Base-by-base conservation (phyloP, 257 asterid species). In the Ilex aquifolium region DNA sequence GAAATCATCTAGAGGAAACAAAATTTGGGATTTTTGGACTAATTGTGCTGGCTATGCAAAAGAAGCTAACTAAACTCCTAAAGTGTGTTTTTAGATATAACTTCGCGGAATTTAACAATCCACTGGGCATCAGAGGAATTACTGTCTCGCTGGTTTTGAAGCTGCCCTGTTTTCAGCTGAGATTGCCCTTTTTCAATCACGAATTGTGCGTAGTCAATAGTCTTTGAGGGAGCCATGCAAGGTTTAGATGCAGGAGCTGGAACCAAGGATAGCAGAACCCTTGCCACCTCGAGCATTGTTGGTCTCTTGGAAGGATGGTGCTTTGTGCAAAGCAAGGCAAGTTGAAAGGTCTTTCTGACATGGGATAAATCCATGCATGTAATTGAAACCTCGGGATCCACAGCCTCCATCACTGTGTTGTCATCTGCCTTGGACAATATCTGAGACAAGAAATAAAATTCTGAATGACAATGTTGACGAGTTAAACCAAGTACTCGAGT, bases 281-380 rank as follows among this genome's bases (percentile, higher is more conserved):
- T 75, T 0, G 92, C 76, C 52, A 93, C 95, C 66, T 93, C 95
- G 3, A 87, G 92, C 97, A 93, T 93, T 0, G 96, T 84, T 13
- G 99, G 99, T 55, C 99, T 79, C 76, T 90, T 96, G 0, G 80
- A 77, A 1, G 95, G 95, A 31, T 72, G 72, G 0, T 71, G 79
- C 66, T 79, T 93, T 1, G 99, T 87, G 84, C 99, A 93, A 31
- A 93, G 83, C 77, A 93, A 65, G 0, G 99, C 97, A 44, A 93
- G 87, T 66, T 93, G 97, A 44, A 90, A 88, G 6, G 91, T 80
- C 75, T 93, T 93, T 57, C 81, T 81, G 7, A 85, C 86, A 16
- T 85, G 95, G 32, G 77, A 60, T 21, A 69, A 53, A 67, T 93
- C 95, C 85, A 74, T 70, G 81, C 99, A 93, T 5, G 99, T 93